Conservation (phyloP, 129 eudicot species). For the Chrysanthemum makinoi region DNA sequence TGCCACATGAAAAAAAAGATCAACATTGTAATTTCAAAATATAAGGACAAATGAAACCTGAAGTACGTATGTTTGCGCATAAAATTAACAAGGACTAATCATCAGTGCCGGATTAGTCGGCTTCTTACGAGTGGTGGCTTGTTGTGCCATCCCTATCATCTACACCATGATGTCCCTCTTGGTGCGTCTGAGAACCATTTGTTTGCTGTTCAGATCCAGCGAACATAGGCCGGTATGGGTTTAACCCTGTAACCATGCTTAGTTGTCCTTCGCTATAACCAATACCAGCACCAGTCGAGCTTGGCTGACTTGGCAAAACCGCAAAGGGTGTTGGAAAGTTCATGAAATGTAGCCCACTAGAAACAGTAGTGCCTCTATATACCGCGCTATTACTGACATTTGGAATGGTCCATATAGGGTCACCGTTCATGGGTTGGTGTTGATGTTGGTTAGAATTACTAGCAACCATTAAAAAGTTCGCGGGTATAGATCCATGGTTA, state of each 20-base stretch:
- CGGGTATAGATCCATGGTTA: conserved; percentile 56
- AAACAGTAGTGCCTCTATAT: conserved; percentile 57
- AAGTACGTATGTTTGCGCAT: conserved; percentile 65
- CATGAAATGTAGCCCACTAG: conserved; percentile 90
- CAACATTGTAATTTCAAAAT: not conserved
- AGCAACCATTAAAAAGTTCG: conserved; percentile 91
- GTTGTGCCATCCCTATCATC: conserved; percentile 31
- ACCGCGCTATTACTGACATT: conserved; percentile 51
- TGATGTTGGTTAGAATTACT: conserved; percentile 42
- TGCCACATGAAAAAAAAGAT: not conserved
- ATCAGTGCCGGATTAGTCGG: not conserved
- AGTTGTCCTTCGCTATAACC: conserved; percentile 64
- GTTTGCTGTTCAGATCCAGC: conserved; percentile 58
- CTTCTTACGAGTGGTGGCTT: conserved; percentile 54
- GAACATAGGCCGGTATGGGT: conserved; percentile 44
- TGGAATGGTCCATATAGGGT: conserved; percentile 89
- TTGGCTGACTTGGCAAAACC: conserved; percentile 54
- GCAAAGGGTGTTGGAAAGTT: conserved; percentile 84
- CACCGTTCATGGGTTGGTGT: conserved; percentile 48
- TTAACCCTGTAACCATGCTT: conserved; percentile 64
- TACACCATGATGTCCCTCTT: conserved; percentile 36
- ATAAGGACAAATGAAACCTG: conserved; percentile 50
- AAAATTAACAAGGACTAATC: conserved; percentile 44
- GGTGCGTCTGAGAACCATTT: conserved; percentile 57
- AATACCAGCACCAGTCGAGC: conserved; percentile 27